Evolutionary conservation across 768 basidiomycete species (phyloP).

Genomic region (Boletus rex-veris): DNA sequence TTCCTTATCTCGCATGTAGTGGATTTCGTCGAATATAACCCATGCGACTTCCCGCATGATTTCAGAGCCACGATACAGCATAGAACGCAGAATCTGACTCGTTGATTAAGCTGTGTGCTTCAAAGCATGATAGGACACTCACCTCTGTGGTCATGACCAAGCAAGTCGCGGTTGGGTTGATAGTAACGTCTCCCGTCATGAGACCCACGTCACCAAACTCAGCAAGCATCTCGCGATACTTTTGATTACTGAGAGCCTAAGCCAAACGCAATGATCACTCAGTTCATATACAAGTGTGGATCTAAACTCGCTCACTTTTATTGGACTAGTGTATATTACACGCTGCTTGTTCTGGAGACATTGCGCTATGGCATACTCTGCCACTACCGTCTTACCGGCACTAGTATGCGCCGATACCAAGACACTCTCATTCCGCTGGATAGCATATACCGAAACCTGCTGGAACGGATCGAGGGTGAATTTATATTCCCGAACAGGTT

Average conservation of each 20-base stretch:
- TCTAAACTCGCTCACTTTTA: conserved; percentile 70
- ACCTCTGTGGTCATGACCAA: conserved; percentile 99
- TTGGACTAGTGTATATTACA: conserved; percentile 98
- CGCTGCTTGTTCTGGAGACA: conserved; percentile 91
- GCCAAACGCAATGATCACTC: conserved; percentile 14
- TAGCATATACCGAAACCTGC: conserved; percentile 88
- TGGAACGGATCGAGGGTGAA: conserved; percentile 98
- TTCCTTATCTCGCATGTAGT: conserved; percentile 99
- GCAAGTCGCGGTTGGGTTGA: conserved; percentile 95
- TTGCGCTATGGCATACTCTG: conserved; percentile 98
- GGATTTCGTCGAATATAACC: conserved; percentile 99
- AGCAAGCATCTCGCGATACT: conserved; percentile 96
- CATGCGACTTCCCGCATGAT: conserved; percentile 99
- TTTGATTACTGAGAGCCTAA: conserved; percentile 96
- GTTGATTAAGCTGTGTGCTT: background rate
- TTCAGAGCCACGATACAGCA: conserved; percentile 98
- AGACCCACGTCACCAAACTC: conserved; percentile 98
- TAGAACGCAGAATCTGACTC: conserved; percentile 88
- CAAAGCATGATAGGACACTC: background rate
- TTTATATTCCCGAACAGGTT: conserved; percentile 90
- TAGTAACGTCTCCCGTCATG: conserved; percentile 99
- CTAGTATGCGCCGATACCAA: conserved; percentile 98
- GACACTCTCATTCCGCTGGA: conserved; percentile 96
- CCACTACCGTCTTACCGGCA: conserved; percentile 98
- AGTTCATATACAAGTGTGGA: conserved; percentile 7